Percentiles rank a stretch among this genome's conserved stretches.
These are phyloP conservation scores for Exophiala xenobiotica DNA, from an alignment of 2,329 filamentous ascomycete species.

Conservation along the genomic window DNA sequence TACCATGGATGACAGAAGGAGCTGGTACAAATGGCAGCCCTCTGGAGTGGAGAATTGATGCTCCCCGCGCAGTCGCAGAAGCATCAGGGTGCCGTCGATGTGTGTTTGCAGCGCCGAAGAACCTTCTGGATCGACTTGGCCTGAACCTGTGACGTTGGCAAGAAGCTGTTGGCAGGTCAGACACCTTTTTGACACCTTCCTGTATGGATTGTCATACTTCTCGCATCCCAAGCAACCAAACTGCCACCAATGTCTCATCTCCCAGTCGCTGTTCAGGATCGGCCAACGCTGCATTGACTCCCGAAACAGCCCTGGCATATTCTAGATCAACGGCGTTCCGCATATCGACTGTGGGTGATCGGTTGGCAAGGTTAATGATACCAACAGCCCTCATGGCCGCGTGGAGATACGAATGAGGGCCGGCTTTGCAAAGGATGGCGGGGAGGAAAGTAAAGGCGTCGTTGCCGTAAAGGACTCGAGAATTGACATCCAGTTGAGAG, in stretches of 20 bases:
- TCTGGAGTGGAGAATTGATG: conserved; percentile 15
- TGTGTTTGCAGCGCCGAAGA: conserved; percentile 16
- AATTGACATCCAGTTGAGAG: conserved; percentile 19
- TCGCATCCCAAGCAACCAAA: conserved; percentile 21
- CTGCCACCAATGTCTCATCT: conserved; percentile 22
- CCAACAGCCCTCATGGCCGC: conserved; percentile 21
- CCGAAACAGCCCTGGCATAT: conserved; percentile 18
- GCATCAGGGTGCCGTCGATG: conserved; percentile 22
- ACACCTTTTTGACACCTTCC: background rate
- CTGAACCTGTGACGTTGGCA: conserved; percentile 11
- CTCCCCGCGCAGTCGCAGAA: conserved; percentile 19
- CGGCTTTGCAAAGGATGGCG: conserved; percentile 9
- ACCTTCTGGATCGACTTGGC: background rate
- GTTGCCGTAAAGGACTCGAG: conserved; percentile 22
- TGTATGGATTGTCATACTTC: conserved; percentile 6
- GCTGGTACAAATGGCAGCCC: conserved; percentile 17
- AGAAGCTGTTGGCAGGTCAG: conserved; percentile 17
- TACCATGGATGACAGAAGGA: conserved; percentile 22
- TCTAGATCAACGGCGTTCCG: conserved; percentile 12
- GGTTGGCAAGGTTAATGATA: conserved; percentile 20
- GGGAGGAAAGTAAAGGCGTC: conserved; percentile 17
- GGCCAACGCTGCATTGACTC: conserved; percentile 15
- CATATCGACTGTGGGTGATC: conserved; percentile 21
- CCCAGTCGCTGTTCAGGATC: conserved; percentile 17
- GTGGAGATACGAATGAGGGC: conserved; percentile 17